Conservation (phyloP, 495 filamentous ascomycete genomes). For the Aspergillus wentii region DNA sequence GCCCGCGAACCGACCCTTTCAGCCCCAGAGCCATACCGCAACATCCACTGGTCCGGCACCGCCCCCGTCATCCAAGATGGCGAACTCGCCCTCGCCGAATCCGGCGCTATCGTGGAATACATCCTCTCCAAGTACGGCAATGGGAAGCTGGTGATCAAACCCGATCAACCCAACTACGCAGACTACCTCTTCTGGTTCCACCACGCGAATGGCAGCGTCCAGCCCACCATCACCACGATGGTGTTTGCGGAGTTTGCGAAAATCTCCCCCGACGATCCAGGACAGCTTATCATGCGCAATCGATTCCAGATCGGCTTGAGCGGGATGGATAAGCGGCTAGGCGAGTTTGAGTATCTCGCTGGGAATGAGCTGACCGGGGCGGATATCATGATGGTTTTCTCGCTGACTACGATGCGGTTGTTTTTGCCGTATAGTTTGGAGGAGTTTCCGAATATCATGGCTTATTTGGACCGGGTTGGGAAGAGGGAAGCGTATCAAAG, state of each 20-base stretch:
- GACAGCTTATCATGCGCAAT: conserved; percentile 5
- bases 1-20: conserved; percentile 40
- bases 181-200: conserved; percentile 58
- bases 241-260: conserved; percentile 4
- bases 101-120: conserved; percentile 49
- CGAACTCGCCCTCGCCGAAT: conserved; percentile 44
- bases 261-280: conserved; percentile 6
- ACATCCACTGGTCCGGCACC: conserved; percentile 40
- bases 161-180: conserved; percentile 36
- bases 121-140: conserved; percentile 42
- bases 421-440: conserved; percentile 36
- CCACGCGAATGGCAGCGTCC: conserved; percentile 47
- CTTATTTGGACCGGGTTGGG: conserved; percentile 39
- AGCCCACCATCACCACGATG: conserved; percentile 23
- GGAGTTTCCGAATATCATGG: conserved; percentile 36
- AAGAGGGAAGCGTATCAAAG: conserved; percentile 35
- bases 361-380: conserved; percentile 55
- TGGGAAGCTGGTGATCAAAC: conserved; percentile 33
- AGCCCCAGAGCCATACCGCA: conserved; percentile 41
- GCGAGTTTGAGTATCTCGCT: conserved; percentile 40
- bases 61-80: conserved; percentile 51
- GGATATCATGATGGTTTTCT: conserved; percentile 53
- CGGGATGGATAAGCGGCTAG: conserved; percentile 37
- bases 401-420: conserved; percentile 46
- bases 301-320: conserved; percentile 19